Base-by-base conservation (phyloP, 495 filamentous ascomycete species). In the Trichoderma parareesei region DNA sequence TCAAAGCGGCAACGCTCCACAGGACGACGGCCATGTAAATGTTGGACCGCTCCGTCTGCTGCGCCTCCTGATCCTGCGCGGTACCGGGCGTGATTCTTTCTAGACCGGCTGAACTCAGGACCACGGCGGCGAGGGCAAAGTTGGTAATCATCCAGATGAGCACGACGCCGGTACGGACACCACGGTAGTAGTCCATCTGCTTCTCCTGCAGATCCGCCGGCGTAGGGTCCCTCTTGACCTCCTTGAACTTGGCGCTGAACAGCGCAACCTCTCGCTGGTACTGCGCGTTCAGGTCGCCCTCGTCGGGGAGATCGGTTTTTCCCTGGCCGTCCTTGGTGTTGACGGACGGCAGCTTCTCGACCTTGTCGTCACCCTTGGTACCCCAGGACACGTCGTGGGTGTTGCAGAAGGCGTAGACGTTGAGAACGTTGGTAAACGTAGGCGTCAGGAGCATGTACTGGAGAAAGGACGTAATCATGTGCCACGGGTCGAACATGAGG, bases 111-210 rank as follows among this genome's bases (percentile, higher is more conserved):
- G 89, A 85, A 67, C 87, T 90, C 65, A 98, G 76, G 49, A 99
- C 92, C n/a, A 93, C 84, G 1, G 94, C 94, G 4, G 82, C 83
- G 5, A 99, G 87, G 10, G 86, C 92, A 71, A 98, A 90, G 76
- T 99, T 99, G 69, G 86, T 93, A 71, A 97, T 92, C 78, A 99
- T 94, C 95, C 95, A 99, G 64, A 88, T 83, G 62, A 99, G 79
- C 64, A 99, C 95, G 70, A 96, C 92, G 14, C 90, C 83, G 64
- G 89, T 92, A 60, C 95, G 84, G 73, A 99, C 96, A 49, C 93
- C 94, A 71, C 93, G 92, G 81, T 99, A 99, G 73, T 98, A 99
- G 74, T 98, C 94, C 78, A 96, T 92, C 77, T 99, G 94, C 69
- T 88, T 89, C 70, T 97, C 92, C 53, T 79, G 76, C 61, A 79